Evolutionary conservation across 805 yeast species (phyloP), one percentile per base, ranked within the genome.

Genomic region (Candida sithepensis): DNA sequence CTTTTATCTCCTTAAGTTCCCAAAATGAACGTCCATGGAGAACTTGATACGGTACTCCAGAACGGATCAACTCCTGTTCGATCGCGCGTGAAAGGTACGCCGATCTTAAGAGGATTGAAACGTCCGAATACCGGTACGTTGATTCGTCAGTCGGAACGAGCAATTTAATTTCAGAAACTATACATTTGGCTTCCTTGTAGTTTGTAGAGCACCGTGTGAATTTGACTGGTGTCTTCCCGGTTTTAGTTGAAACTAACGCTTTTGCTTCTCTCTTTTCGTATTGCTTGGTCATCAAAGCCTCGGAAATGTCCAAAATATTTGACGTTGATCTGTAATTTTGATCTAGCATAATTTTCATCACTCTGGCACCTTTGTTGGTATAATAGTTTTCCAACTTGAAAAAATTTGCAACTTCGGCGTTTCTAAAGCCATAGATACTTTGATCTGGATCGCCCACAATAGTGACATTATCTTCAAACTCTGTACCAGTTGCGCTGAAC

Each of bases 401-500:
- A 56, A 91, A 88, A 57, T 87, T 90, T 16, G 71, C 68, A 1
- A 84, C 72, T 32, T 81, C 81, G 0, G 97, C 97, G 57, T 84
- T 82, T 50, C 98, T 71, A 56, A 92, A 92, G 0, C 85, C 89
- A 63, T 94, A 92, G 20, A 92, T 92, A 59, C 96, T 84, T 65
- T 92, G 99, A 64, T 94, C 97, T 0, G 97, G 96, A 61, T 92
- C 99, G 1, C 99, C 99, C 2, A 92, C 97, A 1, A 90, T 83
- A 0, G 97, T 88, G 8, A 92, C 75, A 48, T 83, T 83, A 50
- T 80, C 62, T 33, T 71, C 72, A 18, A 60, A 44, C 18, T 66
- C 63, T 3, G 64, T 57, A 36, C 75, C 70, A 48, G 70, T 70
- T 12, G 60, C 58, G 0, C 83, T 73, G 28, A 85, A 66, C 4